phyloP scores from a whole-genome alignment of 306 rosid species.

The Vachellia collinsii region DNA sequence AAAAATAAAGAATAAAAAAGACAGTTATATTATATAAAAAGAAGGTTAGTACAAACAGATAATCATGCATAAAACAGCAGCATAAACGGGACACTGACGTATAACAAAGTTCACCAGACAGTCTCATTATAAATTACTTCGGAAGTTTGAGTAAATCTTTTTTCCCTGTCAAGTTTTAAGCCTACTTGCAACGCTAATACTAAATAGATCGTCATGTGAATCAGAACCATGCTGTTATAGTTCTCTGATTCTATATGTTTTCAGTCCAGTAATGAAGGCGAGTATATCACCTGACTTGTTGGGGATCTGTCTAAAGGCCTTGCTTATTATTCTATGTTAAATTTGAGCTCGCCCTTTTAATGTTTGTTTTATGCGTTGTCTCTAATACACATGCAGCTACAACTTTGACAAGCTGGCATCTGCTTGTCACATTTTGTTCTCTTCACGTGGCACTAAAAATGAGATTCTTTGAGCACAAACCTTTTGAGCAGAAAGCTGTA shows the following conservation, averaged over 20 bases:
- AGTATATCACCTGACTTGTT: neutral
- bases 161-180: neutral
- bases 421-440: constrained; percentile 65
- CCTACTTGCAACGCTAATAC: neutral
- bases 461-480: constrained; percentile 64
- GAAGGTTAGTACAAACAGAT: too few species aligned
- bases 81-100: too few species aligned
- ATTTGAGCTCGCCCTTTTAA: neutral
- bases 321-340: constrained; percentile 9
- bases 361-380: constrained; percentile 19
- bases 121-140: neutral
- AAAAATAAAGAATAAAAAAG: too few species aligned
- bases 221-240: neutral
- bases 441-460: constrained; percentile 62
- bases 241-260: constrained; percentile 3
- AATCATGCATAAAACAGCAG: too few species aligned
- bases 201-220: neutral
- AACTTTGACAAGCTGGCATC: constrained; percentile 71
- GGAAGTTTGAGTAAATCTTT: neutral
- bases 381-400: constrained; percentile 48
- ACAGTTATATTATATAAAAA: too few species aligned
- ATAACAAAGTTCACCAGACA: too few species aligned
- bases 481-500: constrained; percentile 62
- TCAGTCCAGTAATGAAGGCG: constrained; percentile 21
- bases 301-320: neutral